Conservation (phyloP, 441 rosid species). For the Pelargonium fulgidum region DNA sequence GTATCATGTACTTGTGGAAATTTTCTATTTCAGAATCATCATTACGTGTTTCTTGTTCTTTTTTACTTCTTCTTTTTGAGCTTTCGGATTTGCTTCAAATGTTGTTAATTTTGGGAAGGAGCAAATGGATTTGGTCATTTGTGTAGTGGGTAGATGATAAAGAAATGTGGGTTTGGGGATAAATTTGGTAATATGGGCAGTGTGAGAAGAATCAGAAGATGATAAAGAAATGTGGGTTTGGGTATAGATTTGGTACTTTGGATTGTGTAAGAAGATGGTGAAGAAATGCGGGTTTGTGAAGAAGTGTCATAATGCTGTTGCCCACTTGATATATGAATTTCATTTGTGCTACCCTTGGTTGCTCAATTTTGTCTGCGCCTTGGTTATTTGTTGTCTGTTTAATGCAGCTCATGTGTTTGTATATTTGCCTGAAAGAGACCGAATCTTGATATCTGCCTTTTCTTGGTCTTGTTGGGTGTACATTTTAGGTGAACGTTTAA, state of each 20-base stretch:
- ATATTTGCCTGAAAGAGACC: not conserved
- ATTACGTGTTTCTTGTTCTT: not conserved
- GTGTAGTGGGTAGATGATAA: not conserved
- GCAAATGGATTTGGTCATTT: not conserved
- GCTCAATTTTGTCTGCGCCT: not conserved
- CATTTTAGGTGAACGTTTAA: not conserved
- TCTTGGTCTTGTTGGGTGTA: not conserved
- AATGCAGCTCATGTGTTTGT: constrained; percentile 3
- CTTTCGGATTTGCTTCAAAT: not conserved
- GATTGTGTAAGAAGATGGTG: not conserved
- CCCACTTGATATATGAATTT: not conserved
- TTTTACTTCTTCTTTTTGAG: not conserved
- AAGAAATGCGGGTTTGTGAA: not conserved
- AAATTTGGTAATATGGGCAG: not conserved
- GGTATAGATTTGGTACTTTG: not conserved
- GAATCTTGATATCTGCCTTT: not conserved
- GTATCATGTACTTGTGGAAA: too few species aligned
- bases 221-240: not conserved
- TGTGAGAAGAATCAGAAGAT: not conserved
- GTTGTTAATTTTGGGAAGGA: not conserved
- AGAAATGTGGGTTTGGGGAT: not conserved
- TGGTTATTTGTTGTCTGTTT: not conserved
- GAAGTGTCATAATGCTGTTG: not conserved
- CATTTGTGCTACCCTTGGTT: not conserved
- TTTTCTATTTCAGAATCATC: not conserved